phyloP scores from a whole-genome alignment of 176 grass and related monocot genomes.

The Paspalum notatum region DNA sequence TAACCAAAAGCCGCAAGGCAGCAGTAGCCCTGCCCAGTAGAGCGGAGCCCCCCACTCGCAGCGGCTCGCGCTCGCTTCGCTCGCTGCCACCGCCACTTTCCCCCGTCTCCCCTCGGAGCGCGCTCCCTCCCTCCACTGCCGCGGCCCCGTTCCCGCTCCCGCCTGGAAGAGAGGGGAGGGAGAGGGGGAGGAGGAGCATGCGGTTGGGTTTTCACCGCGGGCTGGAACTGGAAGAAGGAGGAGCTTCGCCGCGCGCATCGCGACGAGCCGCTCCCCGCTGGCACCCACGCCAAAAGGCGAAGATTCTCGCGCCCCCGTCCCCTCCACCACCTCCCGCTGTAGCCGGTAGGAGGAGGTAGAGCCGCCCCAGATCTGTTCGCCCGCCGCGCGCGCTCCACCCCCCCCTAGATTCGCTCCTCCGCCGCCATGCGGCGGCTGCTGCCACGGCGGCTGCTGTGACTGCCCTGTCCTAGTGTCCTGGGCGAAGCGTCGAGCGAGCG shows the following conservation, averaged over 20 bases:
- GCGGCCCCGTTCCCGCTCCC: neutral
- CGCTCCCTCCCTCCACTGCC: neutral
- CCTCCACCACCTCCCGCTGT: constrained; percentile 25
- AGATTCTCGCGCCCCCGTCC: constrained; percentile 62
- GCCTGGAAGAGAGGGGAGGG: neutral
- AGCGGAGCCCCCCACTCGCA: neutral
- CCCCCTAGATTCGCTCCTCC: constrained; percentile 56
- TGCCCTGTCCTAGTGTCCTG: neutral
- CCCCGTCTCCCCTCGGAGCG: too few species aligned
- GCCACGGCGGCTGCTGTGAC: constrained; percentile 24
- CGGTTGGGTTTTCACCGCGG: constrained; percentile 41
- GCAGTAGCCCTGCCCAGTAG: neutral
- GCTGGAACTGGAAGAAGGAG: neutral
- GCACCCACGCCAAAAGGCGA: constrained; percentile 49
- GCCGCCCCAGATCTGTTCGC: constrained; percentile 50
- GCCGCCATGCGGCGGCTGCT: constrained; percentile 29
- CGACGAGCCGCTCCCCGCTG: constrained; percentile 64
- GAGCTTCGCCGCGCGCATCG: constrained; percentile 32
- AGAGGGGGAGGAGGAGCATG: constrained; percentile 20
- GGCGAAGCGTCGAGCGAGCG: neutral
- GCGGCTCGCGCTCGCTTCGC: neutral
- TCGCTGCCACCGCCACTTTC: neutral
- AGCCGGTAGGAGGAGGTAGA: constrained; percentile 20
- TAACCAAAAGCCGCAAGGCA: neutral
- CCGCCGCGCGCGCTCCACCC: constrained; percentile 1